Evolutionary conservation across 2,329 filamentous ascomycete species (phyloP), one percentile per base, ranked within the genome.

Genomic region (Gnomoniopsis smithogilvyi): DNA sequence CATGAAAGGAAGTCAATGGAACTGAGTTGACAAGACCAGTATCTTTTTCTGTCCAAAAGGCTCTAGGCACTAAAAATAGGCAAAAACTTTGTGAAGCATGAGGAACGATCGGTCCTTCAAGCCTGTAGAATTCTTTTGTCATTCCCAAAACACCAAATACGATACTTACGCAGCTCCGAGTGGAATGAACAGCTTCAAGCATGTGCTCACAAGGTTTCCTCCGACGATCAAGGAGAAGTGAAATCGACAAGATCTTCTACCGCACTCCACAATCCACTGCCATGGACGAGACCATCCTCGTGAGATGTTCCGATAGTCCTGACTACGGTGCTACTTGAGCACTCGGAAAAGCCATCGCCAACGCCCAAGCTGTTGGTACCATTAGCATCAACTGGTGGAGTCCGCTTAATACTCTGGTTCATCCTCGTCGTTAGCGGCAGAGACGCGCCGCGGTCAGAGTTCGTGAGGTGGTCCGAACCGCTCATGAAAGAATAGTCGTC

Each of bases 321-420:
- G 46, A 62, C 60, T 2, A 62, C 53, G 15, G 60, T 62, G 15
- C 54, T 57, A 10, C 50, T 48, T 1, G 60, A 62, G 41, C 60
- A 62, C 34, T 62, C 60, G 36, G 60, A 62, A n/a, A 60, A 54
- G 12, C 19, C 41, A 26, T 60, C 60, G 17, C 47, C 26, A 36
- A 26, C 24, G 11, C 45, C 12, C 47, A 51, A n/a, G 21, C 33
- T 22, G 11, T 30, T 34, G 8, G 38, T 43, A 15, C 54, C 60
- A 21, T 34, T 33, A 22, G 50, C 38, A 48, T 22, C 43, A 3
- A 45, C 24, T 14, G 59, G 30, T 6, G 45, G 51, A 12, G 50
- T 48, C 34, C 53, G 57, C 33, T 53, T 60, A 17, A 30, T 46
- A 30, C 50, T 36, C 43, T 62, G 57, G n/a, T 60, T 60, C 57